Base-by-base conservation (phyloP, 2,329 filamentous ascomycete genomes). In the Myrmaecium sp. region DNA sequence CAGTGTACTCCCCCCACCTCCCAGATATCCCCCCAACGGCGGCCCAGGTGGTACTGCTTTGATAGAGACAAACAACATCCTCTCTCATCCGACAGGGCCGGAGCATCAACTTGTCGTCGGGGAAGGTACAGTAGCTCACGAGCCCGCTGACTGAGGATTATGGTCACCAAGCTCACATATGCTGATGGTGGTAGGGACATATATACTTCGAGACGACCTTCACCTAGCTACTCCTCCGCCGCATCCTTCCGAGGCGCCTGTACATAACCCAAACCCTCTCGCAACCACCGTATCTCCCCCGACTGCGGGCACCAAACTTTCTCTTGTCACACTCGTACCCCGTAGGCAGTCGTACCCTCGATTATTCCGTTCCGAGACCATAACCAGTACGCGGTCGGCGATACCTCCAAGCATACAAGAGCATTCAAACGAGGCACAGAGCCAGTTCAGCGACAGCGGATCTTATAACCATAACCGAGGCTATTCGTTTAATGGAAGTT, bases 151-250 rank as follows among this genome's bases (percentile, higher is more conserved):
- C 12, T 15, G 6, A 15, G 7, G 7, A 29, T n/a, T 26, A 14
- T 31, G 17, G 16, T 17, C 21, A 11, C 23, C 20, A 13, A 16
- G 9, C n/a, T 31, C 31, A 33, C 37, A 43, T 19, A 43, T 33
- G 11, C 39, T 43, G 27, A 35, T 34, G 33, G 40, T 41, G 31
- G 23, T 36, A 89, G 82, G 84, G 43, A 86, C 80, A 33, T 98
- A 98, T 46, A 66, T 79, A 13, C 68, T 95, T 22, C 77, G 83
- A 49, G 86, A 98, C 54, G 81, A 93, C 49, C 60, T 98, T 15
- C 77, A 83, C 39, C 74, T 98, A 30, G 86, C 89, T 23, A 94
- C 84, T 17, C 89, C 89, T 30, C 86, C 86, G 35, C 84, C 84
- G 9, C 89, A 98, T 54, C 89, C 89, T 13, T 93, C 84, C 33